Base-by-base conservation (phyloP, 2,329 filamentous ascomycete genomes). In the Aureobasidium sp. region DNA sequence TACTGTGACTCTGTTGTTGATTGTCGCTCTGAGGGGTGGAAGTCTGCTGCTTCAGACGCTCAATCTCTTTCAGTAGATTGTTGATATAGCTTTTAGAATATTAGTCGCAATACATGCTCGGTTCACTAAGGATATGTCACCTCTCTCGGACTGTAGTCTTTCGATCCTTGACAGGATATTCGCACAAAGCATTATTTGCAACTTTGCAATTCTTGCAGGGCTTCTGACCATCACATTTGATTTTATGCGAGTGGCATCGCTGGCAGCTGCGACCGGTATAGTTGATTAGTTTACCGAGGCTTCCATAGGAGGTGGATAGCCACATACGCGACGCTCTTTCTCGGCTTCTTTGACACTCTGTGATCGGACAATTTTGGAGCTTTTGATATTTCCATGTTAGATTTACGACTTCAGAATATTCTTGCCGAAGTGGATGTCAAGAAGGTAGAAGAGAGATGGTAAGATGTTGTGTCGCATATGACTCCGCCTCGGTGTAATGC, bases 141-240 rank as follows among this genome's bases (percentile, higher is more conserved):
- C 69, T 67, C 48, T 71, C 65, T 36, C 68, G 68, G 3, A 73
- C 65, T 50, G 71, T 73, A n/a, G 70, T 65, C 41, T 72, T 69
- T 13, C 68, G 65, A 56, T 73, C 71, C n/a, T 68, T 67, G 9
- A 65, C 37, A 7, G 71, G 71, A 63, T 72, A 71, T 6, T 51
- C 48, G 41, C 69, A 72, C 59, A 69, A 47, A 4, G 62, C 44
- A 26, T 63, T 39, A 3, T 61, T 47, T 17, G 68, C 65, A 8
- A 66, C 43, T 20, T 61, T 56, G 53, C 72, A 75, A n/a, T 66
- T 68, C 4, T 66, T 63, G 62, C 72, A 74, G n/a, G 72, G 72
- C 5, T 67, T 65, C 1, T 68, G 71, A 7, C 71, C 71, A 17
- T 70, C 69, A 60, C 72, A 75, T 63, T 72, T 73, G 52, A 74